Percentiles rank a stretch among this genome's conserved stretches.
Conservation (phyloP, 2,329 filamentous ascomycete genomes). For the Waltergamsia citrina region DNA sequence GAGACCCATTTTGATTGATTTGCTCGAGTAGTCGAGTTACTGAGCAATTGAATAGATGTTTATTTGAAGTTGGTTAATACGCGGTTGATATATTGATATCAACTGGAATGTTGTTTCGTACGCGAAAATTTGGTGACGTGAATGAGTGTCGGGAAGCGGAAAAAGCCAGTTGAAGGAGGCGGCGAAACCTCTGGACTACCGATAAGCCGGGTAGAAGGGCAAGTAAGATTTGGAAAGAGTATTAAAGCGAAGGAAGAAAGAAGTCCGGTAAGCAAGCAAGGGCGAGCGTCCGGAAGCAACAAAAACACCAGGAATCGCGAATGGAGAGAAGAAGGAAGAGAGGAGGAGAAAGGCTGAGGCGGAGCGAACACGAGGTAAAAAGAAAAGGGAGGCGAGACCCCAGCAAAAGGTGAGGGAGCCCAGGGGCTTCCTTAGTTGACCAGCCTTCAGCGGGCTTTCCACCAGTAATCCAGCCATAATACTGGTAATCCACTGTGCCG, state of each 20-base stretch:
- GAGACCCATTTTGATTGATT: constrained; percentile 20
- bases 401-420: no score
- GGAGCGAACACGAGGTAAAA: background rate
- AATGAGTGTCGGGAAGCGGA: constrained; percentile 2
- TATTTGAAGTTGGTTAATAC: no score
- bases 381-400: no score
- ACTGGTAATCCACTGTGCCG: no score
- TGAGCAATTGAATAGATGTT: constrained; percentile 3
- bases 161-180: constrained; percentile 2
- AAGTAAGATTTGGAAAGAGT: constrained; percentile 1
- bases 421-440: no score
- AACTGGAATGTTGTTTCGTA: background rate
- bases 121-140: constrained; percentile 1
- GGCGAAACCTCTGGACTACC: constrained; percentile 6
- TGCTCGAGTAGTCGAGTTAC: no score
- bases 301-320: constrained; percentile 4
- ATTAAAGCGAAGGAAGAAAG: constrained; percentile 5
- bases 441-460: no score
- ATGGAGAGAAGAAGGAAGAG: constrained; percentile 4
- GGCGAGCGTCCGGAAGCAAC: constrained; percentile 4
- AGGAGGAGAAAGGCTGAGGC: background rate
- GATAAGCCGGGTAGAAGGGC: constrained; percentile 6
- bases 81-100: no score
- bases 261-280: constrained; percentile 5
- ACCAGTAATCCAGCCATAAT: no score